A percentile compares a stretch with the other conserved stretches of the same genome.
Evolutionary conservation across 2,329 filamentous ascomycete species (phyloP).

Genomic region (Xylariales sp.): DNA sequence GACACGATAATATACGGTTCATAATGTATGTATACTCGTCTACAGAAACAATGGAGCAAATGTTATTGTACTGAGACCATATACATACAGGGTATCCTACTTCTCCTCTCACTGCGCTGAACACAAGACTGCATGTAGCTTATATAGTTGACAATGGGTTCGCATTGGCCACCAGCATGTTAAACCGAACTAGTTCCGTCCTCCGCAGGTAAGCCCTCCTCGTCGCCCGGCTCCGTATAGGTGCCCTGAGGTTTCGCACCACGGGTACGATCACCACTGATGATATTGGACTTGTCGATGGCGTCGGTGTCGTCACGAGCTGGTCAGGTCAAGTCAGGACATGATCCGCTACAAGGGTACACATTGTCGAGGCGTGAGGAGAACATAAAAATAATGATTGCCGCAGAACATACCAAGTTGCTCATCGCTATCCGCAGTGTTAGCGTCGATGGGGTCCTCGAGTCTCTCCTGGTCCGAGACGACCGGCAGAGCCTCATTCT

Average conservation of each 20-base stretch:
- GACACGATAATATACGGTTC: too few relatives aligned
- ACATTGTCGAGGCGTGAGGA: too few relatives aligned
- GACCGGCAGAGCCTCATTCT: conserved; percentile 26
- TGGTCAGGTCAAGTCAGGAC: conserved; percentile 9
- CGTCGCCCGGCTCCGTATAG: conserved; percentile 31
- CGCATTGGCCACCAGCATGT: too few relatives aligned
- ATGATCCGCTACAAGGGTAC: too few relatives aligned
- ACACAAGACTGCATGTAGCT: too few relatives aligned
- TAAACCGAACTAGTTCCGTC: conserved; percentile 20
- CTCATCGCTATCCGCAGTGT: conserved; percentile 27
- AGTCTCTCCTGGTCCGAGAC: conserved; percentile 26
- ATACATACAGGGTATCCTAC: too few relatives aligned
- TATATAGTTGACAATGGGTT: too few relatives aligned
- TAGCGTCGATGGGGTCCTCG: conserved; percentile 28
- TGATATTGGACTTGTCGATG: conserved; percentile 32
- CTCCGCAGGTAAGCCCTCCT: conserved; percentile 21
- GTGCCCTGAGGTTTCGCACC: conserved; percentile 19
- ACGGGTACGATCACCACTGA: conserved; percentile 30
- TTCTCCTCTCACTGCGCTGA: too few relatives aligned
- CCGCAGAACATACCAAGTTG: conserved; percentile 31
- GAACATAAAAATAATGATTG: too few relatives aligned
- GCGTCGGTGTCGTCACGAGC: conserved; percentile 32
- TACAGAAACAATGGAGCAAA: too few relatives aligned
- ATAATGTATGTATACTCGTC: too few relatives aligned
- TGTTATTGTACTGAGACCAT: too few relatives aligned